These are phyloP conservation scores for Rutidosis leptorrhynchoides DNA, from an alignment of 129 eudicot species.

Conservation along the genomic window DNA sequence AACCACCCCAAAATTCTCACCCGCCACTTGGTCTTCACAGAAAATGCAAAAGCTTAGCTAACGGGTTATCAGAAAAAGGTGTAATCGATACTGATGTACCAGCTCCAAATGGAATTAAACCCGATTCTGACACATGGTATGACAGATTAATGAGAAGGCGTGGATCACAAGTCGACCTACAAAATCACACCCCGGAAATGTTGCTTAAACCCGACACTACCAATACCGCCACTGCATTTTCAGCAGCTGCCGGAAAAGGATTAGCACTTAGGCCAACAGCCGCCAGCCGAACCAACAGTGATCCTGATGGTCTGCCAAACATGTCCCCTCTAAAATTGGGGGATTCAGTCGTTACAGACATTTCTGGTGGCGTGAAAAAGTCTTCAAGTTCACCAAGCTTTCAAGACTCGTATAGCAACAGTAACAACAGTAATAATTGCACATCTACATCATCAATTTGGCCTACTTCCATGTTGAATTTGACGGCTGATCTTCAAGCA, in stretches of 20 bases:
- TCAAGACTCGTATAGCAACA: conserved; percentile 46
- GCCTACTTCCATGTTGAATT: conserved; percentile 62
- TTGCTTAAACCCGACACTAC: conserved; percentile 63
- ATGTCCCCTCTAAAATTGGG: conserved; percentile 34
- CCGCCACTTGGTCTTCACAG: conserved; percentile 58
- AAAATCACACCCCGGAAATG: conserved; percentile 50
- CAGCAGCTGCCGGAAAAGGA: conserved; percentile 63
- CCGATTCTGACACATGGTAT: conserved; percentile 41
- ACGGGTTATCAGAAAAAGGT: conserved; percentile 35
- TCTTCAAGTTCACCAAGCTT: conserved; percentile 78
- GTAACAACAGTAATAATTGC: conserved; percentile 8
- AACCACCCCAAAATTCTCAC: conserved; percentile 27
- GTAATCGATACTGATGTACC: conserved; percentile 12
- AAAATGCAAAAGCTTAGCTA: conserved; percentile 61
- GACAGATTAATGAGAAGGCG: conserved; percentile 48
- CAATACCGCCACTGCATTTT: conserved; percentile 48
- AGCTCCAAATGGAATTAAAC: conserved; percentile 28
- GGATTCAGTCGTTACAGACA: conserved; percentile 37
- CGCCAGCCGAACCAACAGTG: conserved; percentile 41
- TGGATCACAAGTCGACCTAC: conserved; percentile 56
- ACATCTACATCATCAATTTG: conserved; percentile 59
- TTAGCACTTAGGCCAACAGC: conserved; percentile 69
- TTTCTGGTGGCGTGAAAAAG: conserved; percentile 55
- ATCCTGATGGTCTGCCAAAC: conserved; percentile 34
- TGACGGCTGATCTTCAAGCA: conserved; percentile 80